Percentiles rank a stretch among this genome's conserved stretches.
Evolutionary conservation across 306 rosid genomes (phyloP).

Genomic region (Vigna radiata): DNA sequence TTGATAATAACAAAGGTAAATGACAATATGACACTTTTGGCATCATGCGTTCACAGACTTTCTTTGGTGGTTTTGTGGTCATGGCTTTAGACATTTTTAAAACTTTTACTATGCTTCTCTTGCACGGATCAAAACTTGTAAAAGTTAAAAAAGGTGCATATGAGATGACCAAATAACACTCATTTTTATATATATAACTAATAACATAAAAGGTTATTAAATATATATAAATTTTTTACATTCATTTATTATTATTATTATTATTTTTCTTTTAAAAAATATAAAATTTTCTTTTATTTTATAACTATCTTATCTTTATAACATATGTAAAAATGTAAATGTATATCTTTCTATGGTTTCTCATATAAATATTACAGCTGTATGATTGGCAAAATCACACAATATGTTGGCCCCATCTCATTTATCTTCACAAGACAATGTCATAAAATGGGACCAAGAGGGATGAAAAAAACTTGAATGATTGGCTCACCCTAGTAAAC

Average conservation of each 20-base stretch:
- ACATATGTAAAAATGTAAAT: too few relatives aligned
- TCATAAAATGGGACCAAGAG: neutral
- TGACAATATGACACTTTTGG: neutral
- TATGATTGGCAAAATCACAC: constrained; percentile 43
- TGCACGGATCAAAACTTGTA: constrained; percentile 39
- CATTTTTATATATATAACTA: constrained; percentile 9
- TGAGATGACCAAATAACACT: constrained; percentile 33
- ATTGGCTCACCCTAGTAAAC: too few relatives aligned
- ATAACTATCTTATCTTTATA: too few relatives aligned
- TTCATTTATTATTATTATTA: too few relatives aligned
- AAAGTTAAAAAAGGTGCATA: constrained; percentile 20
- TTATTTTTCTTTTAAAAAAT: too few relatives aligned
- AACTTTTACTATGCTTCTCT: neutral
- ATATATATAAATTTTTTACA: too few relatives aligned
- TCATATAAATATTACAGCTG: neutral
- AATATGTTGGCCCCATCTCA: constrained; percentile 25
- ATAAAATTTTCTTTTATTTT: too few relatives aligned
- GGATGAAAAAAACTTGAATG: neutral
- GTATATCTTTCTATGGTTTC: too few relatives aligned
- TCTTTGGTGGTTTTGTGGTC: too few relatives aligned
- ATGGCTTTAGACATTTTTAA: too few relatives aligned
- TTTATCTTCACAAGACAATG: neutral
- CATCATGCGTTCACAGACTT: too few relatives aligned
- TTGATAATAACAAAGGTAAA: neutral
- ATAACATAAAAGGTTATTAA: constrained; percentile 26